Conservation (phyloP, 2,329 filamentous ascomycete genomes). For the Xylariales sp. region DNA sequence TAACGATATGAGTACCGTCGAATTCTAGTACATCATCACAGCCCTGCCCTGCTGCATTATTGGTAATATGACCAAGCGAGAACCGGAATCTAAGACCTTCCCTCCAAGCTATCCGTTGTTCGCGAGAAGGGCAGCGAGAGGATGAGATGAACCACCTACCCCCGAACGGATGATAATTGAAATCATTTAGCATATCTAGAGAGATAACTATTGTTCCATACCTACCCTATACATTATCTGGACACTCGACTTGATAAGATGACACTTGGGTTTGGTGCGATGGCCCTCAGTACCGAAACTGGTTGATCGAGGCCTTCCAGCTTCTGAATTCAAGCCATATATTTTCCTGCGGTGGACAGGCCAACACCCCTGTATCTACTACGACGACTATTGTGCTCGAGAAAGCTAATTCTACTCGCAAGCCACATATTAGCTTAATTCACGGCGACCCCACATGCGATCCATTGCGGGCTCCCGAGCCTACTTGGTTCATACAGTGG, state of each 20-base stretch:
- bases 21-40: no score
- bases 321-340: background rate
- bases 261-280: background rate
- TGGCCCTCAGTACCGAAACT: background rate
- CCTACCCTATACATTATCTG: background rate
- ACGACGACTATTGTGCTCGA: no score
- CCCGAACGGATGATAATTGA: background rate
- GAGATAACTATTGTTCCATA: background rate
- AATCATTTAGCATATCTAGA: background rate
- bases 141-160: background rate
- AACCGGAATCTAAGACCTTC: no score
- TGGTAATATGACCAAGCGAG: background rate
- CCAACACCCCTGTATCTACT: background rate
- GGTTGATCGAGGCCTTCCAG: background rate
- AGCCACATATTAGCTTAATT: background rate
- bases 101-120: background rate
- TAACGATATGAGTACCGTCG: background rate
- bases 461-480: no score
- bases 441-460: no score
- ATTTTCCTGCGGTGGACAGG: no score
- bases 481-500: background rate
- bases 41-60: background rate
- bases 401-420: background rate
- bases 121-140: background rate
- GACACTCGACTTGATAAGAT: background rate